These are phyloP conservation scores for Diospyros lotus DNA, from an alignment of 148 eudicot genomes.

Conservation along the genomic window DNA sequence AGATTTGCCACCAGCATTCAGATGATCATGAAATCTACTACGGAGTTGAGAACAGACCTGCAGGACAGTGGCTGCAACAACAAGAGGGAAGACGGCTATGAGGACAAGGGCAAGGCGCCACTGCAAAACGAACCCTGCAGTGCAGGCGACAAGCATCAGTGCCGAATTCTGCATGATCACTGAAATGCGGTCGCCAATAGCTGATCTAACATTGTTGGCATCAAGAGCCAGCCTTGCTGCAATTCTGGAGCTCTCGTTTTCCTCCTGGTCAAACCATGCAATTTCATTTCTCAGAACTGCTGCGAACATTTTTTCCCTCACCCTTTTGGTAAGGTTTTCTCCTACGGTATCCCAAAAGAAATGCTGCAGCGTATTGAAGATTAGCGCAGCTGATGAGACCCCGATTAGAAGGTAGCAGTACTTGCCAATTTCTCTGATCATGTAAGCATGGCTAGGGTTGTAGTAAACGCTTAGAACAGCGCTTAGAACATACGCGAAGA, in stretches of 20 bases:
- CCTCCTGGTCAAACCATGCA: slow-evolving; percentile 91
- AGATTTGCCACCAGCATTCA: too few species aligned
- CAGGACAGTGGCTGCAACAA: slow-evolving; percentile 89
- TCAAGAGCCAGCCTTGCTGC: slow-evolving; percentile 82
- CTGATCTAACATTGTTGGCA: slow-evolving; percentile 83
- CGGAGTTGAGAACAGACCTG: slow-evolving; percentile 45
- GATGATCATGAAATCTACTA: background rate
- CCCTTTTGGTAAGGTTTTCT: slow-evolving; percentile 80
- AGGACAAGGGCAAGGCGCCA: slow-evolving; percentile 94
- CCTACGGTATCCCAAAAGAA: slow-evolving; percentile 86
- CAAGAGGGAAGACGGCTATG: slow-evolving; percentile 77
- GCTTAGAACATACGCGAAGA: slow-evolving; percentile 84
- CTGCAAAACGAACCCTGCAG: slow-evolving; percentile 80
- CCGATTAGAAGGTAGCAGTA: slow-evolving; percentile 83
- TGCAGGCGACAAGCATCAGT: slow-evolving; percentile 82
- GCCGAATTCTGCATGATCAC: slow-evolving; percentile 89
- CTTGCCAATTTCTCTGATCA: slow-evolving; percentile 66
- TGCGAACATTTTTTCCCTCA: slow-evolving; percentile 72
- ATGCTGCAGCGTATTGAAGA: slow-evolving; percentile 82
- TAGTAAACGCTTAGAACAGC: slow-evolving; percentile 88
- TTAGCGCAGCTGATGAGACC: slow-evolving; percentile 82
- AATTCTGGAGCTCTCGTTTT: slow-evolving; percentile 74
- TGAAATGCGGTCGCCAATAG: slow-evolving; percentile 82
- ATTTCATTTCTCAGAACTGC: slow-evolving; percentile 73
- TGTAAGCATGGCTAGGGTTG: slow-evolving; percentile 62